These are phyloP conservation scores for Lyophyllum semitale DNA, from an alignment of 768 basidiomycete species.

Conservation along the genomic window DNA sequence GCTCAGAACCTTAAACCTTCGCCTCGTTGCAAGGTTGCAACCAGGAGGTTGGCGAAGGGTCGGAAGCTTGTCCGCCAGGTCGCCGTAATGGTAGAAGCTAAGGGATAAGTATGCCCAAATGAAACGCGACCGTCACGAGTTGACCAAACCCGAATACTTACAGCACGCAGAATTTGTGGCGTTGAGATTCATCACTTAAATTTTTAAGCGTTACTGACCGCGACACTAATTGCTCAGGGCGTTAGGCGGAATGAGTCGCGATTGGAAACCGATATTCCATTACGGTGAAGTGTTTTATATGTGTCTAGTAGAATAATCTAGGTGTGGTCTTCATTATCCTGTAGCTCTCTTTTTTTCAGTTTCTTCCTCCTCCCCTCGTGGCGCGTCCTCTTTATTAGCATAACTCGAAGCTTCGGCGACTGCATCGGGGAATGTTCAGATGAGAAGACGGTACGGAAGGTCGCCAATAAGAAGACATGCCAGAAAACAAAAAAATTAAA, in stretches of 20 bases:
- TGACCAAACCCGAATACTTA: conserved; percentile 2
- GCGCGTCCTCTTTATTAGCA: conserved; percentile 24
- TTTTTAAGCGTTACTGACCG: conserved; percentile 8
- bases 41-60: conserved; percentile 23
- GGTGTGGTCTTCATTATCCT: conserved; percentile 29
- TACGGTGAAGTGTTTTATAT: conserved; percentile 6
- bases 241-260: neutral
- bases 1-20: conserved; percentile 9
- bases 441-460: conserved; percentile 16
- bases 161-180: conserved; percentile 17
- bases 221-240: conserved; percentile 3
- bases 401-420: conserved; percentile 24
- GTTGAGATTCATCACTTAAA: conserved; percentile 12
- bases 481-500: conserved; percentile 60
- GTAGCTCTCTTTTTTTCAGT: conserved; percentile 55
- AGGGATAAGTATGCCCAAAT: conserved; percentile 17
- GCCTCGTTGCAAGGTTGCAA: conserved; percentile 23
- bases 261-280: conserved; percentile 9
- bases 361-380: conserved; percentile 37
- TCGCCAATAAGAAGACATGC: conserved; percentile 45
- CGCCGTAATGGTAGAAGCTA: conserved; percentile 19
- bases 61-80: conserved; percentile 23
- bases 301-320: conserved; percentile 13
- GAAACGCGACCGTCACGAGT: conserved; percentile 13
- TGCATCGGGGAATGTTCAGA: conserved; percentile 25